Conservation (phyloP, 108 stramenopile species). For the Bacterosira constricta region DNA sequence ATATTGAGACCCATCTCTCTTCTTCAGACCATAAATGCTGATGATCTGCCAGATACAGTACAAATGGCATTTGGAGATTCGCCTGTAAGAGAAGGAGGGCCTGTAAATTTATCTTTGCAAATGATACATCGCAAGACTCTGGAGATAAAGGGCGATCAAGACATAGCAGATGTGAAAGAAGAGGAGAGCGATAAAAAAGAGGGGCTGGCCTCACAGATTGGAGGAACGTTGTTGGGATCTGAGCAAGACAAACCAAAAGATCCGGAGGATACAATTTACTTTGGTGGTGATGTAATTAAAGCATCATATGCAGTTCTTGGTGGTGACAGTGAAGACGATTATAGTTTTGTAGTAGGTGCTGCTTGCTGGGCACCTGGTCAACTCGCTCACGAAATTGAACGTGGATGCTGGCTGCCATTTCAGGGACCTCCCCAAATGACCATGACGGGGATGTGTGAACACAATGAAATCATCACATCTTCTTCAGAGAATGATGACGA, state of each 20-base stretch:
- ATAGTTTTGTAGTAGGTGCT: conserved; percentile 81
- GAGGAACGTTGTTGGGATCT: conserved; percentile 64
- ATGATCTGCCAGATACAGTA: conserved; percentile 48
- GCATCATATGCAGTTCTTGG: conserved; percentile 64
- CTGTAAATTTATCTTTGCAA: conserved; percentile 78
- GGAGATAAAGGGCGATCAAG: neutral
- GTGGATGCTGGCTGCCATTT: conserved; percentile 83
- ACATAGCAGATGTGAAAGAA: neutral
- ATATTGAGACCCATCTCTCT: conserved; percentile 29
- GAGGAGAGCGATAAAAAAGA: neutral
- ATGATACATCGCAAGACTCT: conserved; percentile 62
- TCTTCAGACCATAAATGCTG: conserved; percentile 18
- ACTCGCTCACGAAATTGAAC: conserved; percentile 75
- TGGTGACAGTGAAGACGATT: conserved; percentile 67
- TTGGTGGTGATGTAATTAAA: conserved; percentile 69
- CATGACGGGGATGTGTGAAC: conserved; percentile 68
- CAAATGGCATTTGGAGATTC: conserved; percentile 62
- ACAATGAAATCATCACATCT: conserved; percentile 30
- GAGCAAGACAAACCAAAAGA: conserved; percentile 4
- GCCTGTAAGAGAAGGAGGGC: conserved; percentile 77
- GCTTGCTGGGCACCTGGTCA: conserved; percentile 78
- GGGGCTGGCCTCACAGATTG: conserved; percentile 26
- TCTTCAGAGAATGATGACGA: conserved; percentile 2
- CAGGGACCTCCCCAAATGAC: conserved; percentile 73
- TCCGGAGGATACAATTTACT: conserved; percentile 62